Conservation (phyloP, 1,284 basidiomycete species). For the Rhodotorula sp. region DNA sequence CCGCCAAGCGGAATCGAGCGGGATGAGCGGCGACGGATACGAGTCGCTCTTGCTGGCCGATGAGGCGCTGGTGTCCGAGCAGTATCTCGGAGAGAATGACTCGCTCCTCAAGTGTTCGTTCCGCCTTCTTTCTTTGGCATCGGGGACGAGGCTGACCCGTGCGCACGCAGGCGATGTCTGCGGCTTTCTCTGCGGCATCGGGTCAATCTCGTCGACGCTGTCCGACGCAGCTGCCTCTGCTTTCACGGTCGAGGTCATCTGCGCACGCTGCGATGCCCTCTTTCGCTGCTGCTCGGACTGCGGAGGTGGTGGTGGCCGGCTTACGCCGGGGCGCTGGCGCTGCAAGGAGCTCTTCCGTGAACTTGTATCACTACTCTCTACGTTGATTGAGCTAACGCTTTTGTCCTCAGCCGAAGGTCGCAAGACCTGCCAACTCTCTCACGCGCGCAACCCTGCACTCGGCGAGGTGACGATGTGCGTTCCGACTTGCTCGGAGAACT, state of each 20-base stretch:
- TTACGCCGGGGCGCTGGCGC: slow-evolving; percentile 35
- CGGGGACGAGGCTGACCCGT: neutral
- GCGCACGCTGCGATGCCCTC: slow-evolving; percentile 17
- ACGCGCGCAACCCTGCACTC: slow-evolving; percentile 30
- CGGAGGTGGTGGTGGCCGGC: slow-evolving; percentile 28
- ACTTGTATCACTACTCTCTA: neutral
- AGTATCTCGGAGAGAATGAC: neutral
- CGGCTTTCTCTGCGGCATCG: slow-evolving; percentile 10
- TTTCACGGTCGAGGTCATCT: slow-evolving; percentile 33
- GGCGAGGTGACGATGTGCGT: slow-evolving; percentile 24
- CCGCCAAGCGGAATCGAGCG: neutral
- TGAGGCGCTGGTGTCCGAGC: neutral
- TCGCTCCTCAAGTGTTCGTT: slow-evolving; percentile 8
- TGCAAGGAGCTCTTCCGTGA: neutral
- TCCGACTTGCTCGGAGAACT: neutral
- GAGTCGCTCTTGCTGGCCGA: neutral
- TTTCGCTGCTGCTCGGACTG: slow-evolving; percentile 31
- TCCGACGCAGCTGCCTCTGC: neutral
- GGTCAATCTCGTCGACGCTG: neutral
- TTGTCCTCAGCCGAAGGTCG: slow-evolving; percentile 11
- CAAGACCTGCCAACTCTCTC: slow-evolving; percentile 26
- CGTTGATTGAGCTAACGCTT: neutral
- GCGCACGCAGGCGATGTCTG: slow-evolving; percentile 23
- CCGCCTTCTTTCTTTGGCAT: neutral
- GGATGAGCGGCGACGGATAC: neutral